A percentile compares a stretch with the other conserved stretches of the same genome.
Conservation (phyloP, 2,329 filamentous ascomycete genomes). For the Ophiocordyceps unilateralis region DNA sequence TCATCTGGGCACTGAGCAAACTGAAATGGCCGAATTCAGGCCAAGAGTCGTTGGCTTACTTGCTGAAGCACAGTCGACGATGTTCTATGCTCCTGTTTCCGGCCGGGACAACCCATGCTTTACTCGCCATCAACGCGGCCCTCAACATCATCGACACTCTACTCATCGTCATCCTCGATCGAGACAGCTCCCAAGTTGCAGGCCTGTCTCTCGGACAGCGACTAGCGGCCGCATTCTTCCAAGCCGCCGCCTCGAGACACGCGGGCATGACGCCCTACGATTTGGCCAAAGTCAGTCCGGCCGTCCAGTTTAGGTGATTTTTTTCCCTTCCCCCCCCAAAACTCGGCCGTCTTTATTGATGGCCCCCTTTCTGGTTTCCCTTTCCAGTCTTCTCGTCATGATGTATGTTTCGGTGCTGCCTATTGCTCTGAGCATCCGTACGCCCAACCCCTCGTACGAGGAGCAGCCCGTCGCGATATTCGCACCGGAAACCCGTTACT, state of each 20-base stretch:
- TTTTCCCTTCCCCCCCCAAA: not conserved
- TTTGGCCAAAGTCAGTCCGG: slow-evolving; percentile 31
- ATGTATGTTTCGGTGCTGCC: slow-evolving; percentile 49
- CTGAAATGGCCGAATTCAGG: slow-evolving; percentile 16
- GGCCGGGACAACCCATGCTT: slow-evolving; percentile 38
- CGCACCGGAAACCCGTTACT: slow-evolving; percentile 10
- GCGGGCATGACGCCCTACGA: slow-evolving; percentile 31
- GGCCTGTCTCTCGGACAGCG: slow-evolving; percentile 25
- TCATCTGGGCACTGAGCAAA: slow-evolving; percentile 39
- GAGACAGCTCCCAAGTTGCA: slow-evolving; percentile 32
- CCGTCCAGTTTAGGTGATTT: slow-evolving; percentile 28
- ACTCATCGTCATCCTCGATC: slow-evolving; percentile 32
- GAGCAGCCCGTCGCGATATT: slow-evolving; percentile 42
- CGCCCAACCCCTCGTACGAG: slow-evolving; percentile 40
- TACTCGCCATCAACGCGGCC: slow-evolving; percentile 29
- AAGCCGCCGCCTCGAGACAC: slow-evolving; percentile 31
- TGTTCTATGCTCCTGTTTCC: slow-evolving; percentile 49
- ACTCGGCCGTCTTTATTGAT: no score
- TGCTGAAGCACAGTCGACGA: slow-evolving; percentile 44
- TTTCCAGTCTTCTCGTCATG: slow-evolving; percentile 36
- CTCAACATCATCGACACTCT: slow-evolving; percentile 38
- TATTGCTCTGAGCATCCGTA: slow-evolving; percentile 42
- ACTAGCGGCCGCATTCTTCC: slow-evolving; percentile 39
- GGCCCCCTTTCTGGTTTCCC: no score
- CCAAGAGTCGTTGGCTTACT: slow-evolving; percentile 32